A percentile compares a stretch with the other conserved stretches of the same genome.
These are phyloP conservation scores for Fraxinus anomala DNA, from an alignment of 257 asterid genomes.

Conservation along the genomic window DNA sequence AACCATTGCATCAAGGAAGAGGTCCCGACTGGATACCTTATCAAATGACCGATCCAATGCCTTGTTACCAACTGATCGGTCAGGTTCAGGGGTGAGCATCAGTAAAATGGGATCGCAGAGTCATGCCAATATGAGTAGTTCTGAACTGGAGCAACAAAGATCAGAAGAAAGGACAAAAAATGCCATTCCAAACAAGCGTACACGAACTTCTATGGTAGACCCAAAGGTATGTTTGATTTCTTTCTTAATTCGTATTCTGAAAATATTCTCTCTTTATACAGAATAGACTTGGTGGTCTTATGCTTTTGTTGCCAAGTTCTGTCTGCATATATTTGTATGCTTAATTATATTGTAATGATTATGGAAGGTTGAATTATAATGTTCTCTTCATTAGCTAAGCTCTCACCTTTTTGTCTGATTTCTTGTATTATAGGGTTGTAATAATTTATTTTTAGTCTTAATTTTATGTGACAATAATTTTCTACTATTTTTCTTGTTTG, in stretches of 20 bases:
- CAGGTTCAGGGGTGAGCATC: constrained; percentile 53
- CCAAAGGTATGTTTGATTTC: constrained; percentile 51
- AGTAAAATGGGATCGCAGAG: constrained; percentile 64
- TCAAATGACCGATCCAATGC: constrained; percentile 68
- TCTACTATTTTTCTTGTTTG: constrained; percentile 22
- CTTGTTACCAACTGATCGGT: constrained; percentile 59
- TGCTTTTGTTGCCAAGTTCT: constrained; percentile 1
- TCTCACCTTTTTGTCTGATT: constrained; percentile 23
- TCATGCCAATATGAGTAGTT: constrained; percentile 61
- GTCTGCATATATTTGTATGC: constrained; percentile 14
- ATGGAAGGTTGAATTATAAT: constrained; percentile 5
- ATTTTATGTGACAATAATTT: constrained; percentile 23
- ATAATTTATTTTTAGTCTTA: constrained; percentile 11
- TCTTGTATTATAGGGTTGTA: constrained; percentile 21
- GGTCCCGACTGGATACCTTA: constrained; percentile 78
- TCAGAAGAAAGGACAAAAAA: constrained; percentile 65
- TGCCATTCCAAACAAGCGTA: constrained; percentile 78
- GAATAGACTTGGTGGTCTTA: constrained; percentile 3
- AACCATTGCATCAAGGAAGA: constrained; percentile 70
- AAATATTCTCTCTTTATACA: not conserved
- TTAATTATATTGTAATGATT: not conserved
- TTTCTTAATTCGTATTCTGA: constrained; percentile 13
- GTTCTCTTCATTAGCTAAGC: constrained; percentile 20
- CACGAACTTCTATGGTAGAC: constrained; percentile 86
- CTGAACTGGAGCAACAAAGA: constrained; percentile 73